Evolutionary conservation across 2,329 filamentous ascomycete species (phyloP), one percentile per base, ranked within the genome.

Genomic region (Clonostachys rosea): DNA sequence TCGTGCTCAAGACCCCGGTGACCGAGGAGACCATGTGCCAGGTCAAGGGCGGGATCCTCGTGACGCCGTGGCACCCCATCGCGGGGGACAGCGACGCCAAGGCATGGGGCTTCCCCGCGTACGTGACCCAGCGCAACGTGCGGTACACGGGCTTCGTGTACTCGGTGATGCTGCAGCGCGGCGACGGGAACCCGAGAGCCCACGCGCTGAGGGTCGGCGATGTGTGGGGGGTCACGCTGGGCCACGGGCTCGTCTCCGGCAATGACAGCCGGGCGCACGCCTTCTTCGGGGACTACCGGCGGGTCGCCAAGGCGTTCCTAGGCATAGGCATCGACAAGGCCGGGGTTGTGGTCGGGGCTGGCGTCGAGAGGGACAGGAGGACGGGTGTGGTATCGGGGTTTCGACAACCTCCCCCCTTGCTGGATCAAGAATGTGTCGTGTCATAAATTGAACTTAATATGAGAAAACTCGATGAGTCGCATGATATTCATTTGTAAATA

Each of bases 21-120:
- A 47, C 50, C 3, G 48, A 59, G 39, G 61, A 62, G 35, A 49
- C 56, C 2, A 66, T 84, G 56, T 77, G 73, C 49, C 65, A 65
- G 1, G 58, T 83, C 1, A n/a, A n/a, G 7, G 69, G 69, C 2
- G 55, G 49, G 2, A 62, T 83, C 8, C 57, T 76, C 7, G 71
- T 83, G 30, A 84, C 81, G 20, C 74, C 76, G 0, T 84, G 78
- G 77, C 82, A 85, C 56, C 81, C 81, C 2, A 60, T 85, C 4
- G 69, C 63, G 0, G 43, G 57, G 2, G 61, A 68, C 17, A 43
- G 57, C 2, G 61, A 68, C 17, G 61, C 56, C 14, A 57, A 61
- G 40, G 53, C 46, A 4, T 82, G 76, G 77, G 52, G 49, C 0
- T 81, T 79, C 52, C 78, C 78, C 0, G 66, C 58, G 0, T 50